Evolutionary conservation across 352 stramenopile species (phyloP).

Genomic region (Aphanomyces cochlioides): DNA sequence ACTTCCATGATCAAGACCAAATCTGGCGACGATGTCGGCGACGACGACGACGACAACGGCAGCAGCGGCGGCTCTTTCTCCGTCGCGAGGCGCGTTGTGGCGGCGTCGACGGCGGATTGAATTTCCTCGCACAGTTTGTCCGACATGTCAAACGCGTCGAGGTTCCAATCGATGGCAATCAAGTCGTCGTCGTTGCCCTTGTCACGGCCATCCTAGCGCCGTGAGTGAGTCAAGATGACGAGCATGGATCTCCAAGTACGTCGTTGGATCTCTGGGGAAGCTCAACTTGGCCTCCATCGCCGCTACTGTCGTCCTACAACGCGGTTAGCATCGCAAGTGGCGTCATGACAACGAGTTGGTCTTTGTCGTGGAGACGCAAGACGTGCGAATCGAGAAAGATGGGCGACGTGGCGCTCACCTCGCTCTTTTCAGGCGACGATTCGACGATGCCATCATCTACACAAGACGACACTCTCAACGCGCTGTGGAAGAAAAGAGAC

Average conservation of each 20-base stretch:
- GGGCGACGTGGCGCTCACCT: not conserved
- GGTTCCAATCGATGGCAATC: not conserved
- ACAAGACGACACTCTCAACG: no score
- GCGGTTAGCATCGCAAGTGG: no score
- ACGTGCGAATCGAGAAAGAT: no score
- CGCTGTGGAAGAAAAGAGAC: no score
- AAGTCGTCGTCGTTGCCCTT: constrained; percentile 1
- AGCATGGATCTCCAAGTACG: no score
- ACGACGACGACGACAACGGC: no score
- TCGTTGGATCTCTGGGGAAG: no score
- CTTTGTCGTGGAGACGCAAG: no score
- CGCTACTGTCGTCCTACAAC: no score
- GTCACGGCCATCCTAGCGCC: not conserved
- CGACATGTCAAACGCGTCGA: not conserved
- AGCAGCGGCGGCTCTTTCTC: not conserved
- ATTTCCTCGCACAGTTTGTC: constrained; percentile 26
- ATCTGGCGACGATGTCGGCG: constrained; percentile 23
- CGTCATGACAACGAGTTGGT: no score
- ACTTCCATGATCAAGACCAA: constrained; percentile 75
- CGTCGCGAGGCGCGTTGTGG: not conserved
- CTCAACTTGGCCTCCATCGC: no score
- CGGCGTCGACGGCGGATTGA: constrained; percentile 25
- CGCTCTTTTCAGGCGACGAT: not conserved
- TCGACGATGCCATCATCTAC: constrained; percentile 13
- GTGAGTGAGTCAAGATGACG: not conserved